Evolutionary conservation across 169 alveolate species (phyloP), one percentile per base, ranked within the genome.

Genomic region (Plasmodium coatneyi): DNA sequence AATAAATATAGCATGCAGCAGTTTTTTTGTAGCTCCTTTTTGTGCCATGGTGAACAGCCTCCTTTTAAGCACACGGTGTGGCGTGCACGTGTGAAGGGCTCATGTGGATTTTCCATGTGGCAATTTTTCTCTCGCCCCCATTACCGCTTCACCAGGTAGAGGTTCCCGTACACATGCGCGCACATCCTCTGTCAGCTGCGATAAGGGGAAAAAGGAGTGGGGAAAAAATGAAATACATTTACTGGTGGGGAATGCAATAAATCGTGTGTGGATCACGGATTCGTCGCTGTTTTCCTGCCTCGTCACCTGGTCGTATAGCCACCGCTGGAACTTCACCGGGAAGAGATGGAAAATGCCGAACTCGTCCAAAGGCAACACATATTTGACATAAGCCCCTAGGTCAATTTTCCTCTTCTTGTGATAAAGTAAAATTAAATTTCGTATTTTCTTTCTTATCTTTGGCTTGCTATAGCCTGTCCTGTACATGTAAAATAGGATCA

Each of bases 381-480:
- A 89, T 71, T 89, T 89, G 10, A 79, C 22, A 34, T 56, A 89
- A 10, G 89, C 56, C 32, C 89, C 70, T 46, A 89, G 52, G 72
- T 79, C 32, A 56, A 89, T 89, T 43, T 25, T 4, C 41, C 89
- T 89, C 52, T 89, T 89, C 56, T 89, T 89, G 56, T 89, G 83
- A 16, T 80, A 79, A 89, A 49, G 72, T 52, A 89, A 66, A 32
- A 89, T 89, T 60, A 89, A 80, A 80, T 89, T 89, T 66, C 94
- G 60, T 54, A 89, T 79, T 79, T 89, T 89, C 60, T 89, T 89
- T 22, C 94, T 54, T 36, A 89, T 89, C 81, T 89, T 89, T 79
- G 94, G 94, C 72, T 89, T 89, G 72, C 94, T 89, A 79, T 79
- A 89, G 22, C 94, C 94, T 78, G 94, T 89, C 78, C 81, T 89